Conservation (phyloP, 1,284 basidiomycete species). For the Tranzscheliella williamsii region DNA sequence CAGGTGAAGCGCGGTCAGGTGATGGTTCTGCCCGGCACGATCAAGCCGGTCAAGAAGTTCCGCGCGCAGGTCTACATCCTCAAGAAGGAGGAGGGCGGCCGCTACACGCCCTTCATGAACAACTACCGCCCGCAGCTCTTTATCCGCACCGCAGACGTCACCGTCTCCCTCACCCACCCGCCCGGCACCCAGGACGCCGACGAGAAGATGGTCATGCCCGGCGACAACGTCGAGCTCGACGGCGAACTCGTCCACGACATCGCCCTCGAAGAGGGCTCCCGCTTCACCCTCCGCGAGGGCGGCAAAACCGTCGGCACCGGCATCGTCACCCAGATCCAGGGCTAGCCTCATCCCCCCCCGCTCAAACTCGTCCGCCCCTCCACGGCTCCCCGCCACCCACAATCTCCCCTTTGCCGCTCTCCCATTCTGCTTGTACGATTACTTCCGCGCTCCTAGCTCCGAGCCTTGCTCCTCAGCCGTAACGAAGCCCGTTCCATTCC, state of each 20-base stretch:
- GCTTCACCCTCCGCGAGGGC: constrained; percentile 97
- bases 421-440: neutral
- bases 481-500: too few species aligned
- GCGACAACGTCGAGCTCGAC: constrained; percentile 94
- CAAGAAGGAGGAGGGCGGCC: constrained; percentile 97
- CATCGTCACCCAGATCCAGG: constrained; percentile 56
- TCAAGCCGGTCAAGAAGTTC: constrained; percentile 94
- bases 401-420: neutral
- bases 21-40: constrained; percentile 83
- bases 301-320: constrained; percentile 72
- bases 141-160: constrained; percentile 94
- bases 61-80: constrained; percentile 64
- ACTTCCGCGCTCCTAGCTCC: too few species aligned
- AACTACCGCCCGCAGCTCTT: constrained; percentile 97
- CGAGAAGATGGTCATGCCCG: constrained; percentile 85
- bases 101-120: constrained; percentile 94
- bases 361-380: too few species aligned
- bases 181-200: constrained; percentile 67
- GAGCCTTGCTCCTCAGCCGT: too few species aligned
- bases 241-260: constrained; percentile 85
- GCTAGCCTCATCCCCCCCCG: too few species aligned
- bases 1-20: constrained; percentile 93
- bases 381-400: too few species aligned
- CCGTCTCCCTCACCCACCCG: constrained; percentile 82
- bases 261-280: constrained; percentile 85